Evolutionary conservation across 176 grass and related monocot genomes (phyloP).

Genomic region (Dactylis glomerata): DNA sequence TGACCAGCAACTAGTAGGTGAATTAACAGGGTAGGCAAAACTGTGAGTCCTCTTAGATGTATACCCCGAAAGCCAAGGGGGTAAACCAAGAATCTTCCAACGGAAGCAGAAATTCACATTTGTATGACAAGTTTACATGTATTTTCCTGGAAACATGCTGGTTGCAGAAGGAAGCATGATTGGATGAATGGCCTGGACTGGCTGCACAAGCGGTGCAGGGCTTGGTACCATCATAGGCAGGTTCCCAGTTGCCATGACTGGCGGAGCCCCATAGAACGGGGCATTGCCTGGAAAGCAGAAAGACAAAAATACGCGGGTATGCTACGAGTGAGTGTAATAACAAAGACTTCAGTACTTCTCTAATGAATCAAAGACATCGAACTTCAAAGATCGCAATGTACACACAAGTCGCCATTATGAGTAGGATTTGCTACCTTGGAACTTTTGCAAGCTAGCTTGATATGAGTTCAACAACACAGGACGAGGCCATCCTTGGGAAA

Average conservation of each 20-base stretch:
- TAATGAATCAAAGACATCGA: background rate
- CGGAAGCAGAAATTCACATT: slow-evolving; percentile 24
- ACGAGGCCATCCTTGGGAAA: slow-evolving; percentile 53
- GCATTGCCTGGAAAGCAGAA: slow-evolving; percentile 25
- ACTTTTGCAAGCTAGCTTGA: slow-evolving; percentile 60
- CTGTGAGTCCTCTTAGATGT: slow-evolving; percentile 42
- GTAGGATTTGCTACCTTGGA: slow-evolving; percentile 56
- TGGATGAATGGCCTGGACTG: slow-evolving; percentile 44
- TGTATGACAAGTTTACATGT: slow-evolving; percentile 48
- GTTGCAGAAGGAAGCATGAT: slow-evolving; percentile 52
- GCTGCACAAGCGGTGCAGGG: slow-evolving; percentile 48
- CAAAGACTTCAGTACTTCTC: background rate
- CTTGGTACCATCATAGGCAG: slow-evolving; percentile 45
- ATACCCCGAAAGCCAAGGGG: slow-evolving; percentile 30
- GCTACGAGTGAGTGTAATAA: background rate
- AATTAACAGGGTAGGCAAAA: slow-evolving; percentile 52
- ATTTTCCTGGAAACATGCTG: slow-evolving; percentile 45
- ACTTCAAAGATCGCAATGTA: slow-evolving; percentile 11
- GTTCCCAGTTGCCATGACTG: slow-evolving; percentile 49
- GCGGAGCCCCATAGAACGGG: slow-evolving; percentile 33
- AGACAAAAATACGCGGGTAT: slow-evolving; percentile 19
- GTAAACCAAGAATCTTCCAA: slow-evolving; percentile 44
- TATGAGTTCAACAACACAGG: slow-evolving; percentile 48
- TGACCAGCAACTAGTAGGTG: slow-evolving; percentile 51
- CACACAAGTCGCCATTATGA: background rate